Conservation (phyloP, 768 basidiomycete species). For the Russula sp. region DNA sequence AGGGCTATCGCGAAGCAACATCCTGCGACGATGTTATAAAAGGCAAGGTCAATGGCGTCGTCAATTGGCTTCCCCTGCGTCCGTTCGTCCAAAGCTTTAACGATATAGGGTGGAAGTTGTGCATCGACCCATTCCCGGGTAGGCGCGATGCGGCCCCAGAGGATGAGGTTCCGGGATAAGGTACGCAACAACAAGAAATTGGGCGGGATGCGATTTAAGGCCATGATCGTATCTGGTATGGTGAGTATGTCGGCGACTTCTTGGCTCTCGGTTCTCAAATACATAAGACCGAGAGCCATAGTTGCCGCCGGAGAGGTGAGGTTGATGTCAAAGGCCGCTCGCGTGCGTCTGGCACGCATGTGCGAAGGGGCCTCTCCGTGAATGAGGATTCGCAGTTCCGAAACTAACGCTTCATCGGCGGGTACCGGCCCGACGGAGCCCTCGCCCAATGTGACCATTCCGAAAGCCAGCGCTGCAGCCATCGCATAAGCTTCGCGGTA, state of each 20-base stretch:
- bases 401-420: constrained; percentile 64
- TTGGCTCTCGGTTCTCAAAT: constrained; percentile 70
- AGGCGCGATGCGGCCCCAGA: constrained; percentile 76
- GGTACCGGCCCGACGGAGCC: constrained; percentile 56
- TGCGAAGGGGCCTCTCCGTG: constrained; percentile 57
- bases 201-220: constrained; percentile 81
- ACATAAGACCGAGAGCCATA: constrained; percentile 89
- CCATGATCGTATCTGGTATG: constrained; percentile 73
- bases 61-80: constrained; percentile 45
- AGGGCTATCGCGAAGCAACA: constrained; percentile 88
- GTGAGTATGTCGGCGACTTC: constrained; percentile 83
- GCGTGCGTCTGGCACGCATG: constrained; percentile 31
- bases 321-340: constrained; percentile 68
- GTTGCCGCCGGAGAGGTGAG: constrained; percentile 90
- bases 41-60: constrained; percentile 78
- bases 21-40: constrained; percentile 86
- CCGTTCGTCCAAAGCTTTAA: constrained; percentile 47
- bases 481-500: constrained; percentile 90
- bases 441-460: constrained; percentile 92
- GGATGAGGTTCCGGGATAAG: constrained; percentile 68
- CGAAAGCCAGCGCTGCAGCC: constrained; percentile 83
- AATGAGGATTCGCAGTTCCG: constrained; percentile 63
- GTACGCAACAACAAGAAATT: constrained; percentile 80
- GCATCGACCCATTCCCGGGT: constrained; percentile 63
- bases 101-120: constrained; percentile 66